Evolutionary conservation across 805 yeast species (phyloP).

Genomic region (Candida methanosorbosa): DNA sequence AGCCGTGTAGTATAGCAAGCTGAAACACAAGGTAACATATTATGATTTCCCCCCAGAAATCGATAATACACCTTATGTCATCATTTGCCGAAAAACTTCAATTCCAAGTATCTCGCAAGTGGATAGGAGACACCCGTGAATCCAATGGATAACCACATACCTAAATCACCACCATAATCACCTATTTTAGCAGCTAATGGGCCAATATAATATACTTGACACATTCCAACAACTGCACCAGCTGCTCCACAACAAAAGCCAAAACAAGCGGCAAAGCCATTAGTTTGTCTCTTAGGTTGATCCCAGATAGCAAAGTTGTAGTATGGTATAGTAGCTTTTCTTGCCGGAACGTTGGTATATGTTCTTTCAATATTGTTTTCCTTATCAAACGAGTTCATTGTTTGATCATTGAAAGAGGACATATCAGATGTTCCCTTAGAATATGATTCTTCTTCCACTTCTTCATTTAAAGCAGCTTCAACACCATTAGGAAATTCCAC

Average conservation of each 20-base stretch:
- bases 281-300: constrained; percentile 46
- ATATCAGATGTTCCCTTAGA: too few species aligned
- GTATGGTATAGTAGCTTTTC: too few species aligned
- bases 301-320: constrained; percentile 78
- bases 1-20: too few species aligned
- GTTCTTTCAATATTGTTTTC: too few species aligned
- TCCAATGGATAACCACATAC: constrained; percentile 71
- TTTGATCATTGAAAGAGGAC: too few species aligned
- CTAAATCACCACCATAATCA: constrained; percentile 68
- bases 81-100: constrained; percentile 39
- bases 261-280: constrained; percentile 61
- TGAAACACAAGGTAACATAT: too few species aligned
- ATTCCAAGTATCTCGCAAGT: constrained; percentile 52
- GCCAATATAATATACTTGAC: constrained; percentile 78
- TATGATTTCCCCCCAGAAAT: too few species aligned
- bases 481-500: constrained; percentile 29
- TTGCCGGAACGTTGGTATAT: too few species aligned
- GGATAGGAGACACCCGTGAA: constrained; percentile 63
- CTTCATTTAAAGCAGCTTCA: not conserved
- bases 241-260: constrained; percentile 65
- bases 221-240: constrained; percentile 84
- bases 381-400: too few species aligned
- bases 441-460: not conserved
- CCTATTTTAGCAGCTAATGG: constrained; percentile 63
- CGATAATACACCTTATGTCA: too few species aligned